Evolutionary conservation across 495 filamentous ascomycete genomes (phyloP).

Genomic region (Parachaetomium inaequale): DNA sequence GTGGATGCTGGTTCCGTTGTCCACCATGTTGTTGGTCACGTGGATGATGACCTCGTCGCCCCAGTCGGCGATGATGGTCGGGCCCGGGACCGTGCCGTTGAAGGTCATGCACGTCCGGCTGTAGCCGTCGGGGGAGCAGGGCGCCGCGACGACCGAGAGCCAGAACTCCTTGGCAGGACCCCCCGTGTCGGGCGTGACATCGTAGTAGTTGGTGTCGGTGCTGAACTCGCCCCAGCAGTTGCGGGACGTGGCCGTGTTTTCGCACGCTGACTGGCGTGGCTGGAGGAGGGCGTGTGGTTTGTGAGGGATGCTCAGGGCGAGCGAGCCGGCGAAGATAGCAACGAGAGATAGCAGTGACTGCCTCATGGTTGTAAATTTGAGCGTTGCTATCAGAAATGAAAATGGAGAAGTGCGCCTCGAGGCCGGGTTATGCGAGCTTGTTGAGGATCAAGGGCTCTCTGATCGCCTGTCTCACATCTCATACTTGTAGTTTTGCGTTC

Average conservation of each 20-base stretch:
- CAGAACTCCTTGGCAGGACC: slow-evolving; percentile 19
- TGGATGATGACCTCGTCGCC: slow-evolving; percentile 46
- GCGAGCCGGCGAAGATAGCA: neutral
- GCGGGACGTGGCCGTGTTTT: slow-evolving; percentile 22
- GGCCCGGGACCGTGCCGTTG: slow-evolving; percentile 54
- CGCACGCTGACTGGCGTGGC: neutral
- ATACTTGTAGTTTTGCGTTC: neutral
- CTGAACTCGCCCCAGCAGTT: slow-evolving; percentile 25
- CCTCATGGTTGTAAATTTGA: neutral
- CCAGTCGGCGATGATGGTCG: slow-evolving; percentile 49
- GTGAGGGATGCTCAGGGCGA: neutral
- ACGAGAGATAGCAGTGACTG: neutral
- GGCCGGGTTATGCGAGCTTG: neutral
- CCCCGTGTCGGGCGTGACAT: slow-evolving; percentile 11
- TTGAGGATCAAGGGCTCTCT: neutral
- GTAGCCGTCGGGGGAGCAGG: slow-evolving; percentile 49
- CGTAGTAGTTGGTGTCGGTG: slow-evolving; percentile 29
- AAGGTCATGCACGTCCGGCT: slow-evolving; percentile 50
- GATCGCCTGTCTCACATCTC: neutral
- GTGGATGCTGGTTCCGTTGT: slow-evolving; percentile 5
- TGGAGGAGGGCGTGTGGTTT: neutral
- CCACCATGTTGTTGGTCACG: slow-evolving; percentile 11
- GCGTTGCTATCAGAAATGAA: neutral
- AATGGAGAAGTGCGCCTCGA: neutral
- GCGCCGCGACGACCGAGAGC: slow-evolving; percentile 29